Percentiles rank a stretch among this genome's conserved stretches.
Conservation (phyloP, 2,329 filamentous ascomycete species). For the Scedosporium minutisporum region DNA sequence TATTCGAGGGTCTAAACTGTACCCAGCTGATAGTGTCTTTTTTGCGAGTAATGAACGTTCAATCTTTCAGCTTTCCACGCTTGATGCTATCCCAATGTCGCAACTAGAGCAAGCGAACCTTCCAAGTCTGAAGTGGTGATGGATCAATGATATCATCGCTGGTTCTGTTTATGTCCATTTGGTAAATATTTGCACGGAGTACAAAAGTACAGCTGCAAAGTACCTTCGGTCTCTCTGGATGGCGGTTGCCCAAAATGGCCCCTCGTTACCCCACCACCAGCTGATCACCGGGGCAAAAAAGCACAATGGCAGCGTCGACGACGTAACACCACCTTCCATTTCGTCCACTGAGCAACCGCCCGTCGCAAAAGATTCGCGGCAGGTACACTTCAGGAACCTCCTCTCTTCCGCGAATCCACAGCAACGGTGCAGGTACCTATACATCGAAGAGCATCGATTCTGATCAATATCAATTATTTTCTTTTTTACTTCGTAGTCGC, state of each 20-base stretch:
- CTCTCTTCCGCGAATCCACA: not conserved
- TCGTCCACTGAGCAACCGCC: conserved; percentile 5
- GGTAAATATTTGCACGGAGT: too few species aligned
- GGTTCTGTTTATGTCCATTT: too few species aligned
- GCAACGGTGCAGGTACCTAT: not conserved
- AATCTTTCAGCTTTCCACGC: too few species aligned
- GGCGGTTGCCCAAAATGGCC: not conserved
- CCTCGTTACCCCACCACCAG: conserved; percentile 3
- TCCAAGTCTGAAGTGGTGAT: too few species aligned
- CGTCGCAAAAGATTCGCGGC: not conserved
- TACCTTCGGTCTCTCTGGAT: not conserved
- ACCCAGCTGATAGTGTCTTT: too few species aligned
- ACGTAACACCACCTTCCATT: not conserved
- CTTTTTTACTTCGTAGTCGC: not conserved
- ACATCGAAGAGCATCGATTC: not conserved
- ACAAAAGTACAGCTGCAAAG: not conserved
- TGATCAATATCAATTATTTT: not conserved
- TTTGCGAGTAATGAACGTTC: too few species aligned
- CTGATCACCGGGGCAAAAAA: conserved; percentile 5
- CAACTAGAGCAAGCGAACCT: too few species aligned
- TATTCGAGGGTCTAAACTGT: too few species aligned
- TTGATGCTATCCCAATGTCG: too few species aligned
- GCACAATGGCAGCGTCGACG: not conserved
- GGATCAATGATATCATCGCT: too few species aligned
- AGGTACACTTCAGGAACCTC: not conserved